A percentile compares a stretch with the other conserved stretches of the same genome.
phyloP scores from a whole-genome alignment of 1,284 basidiomycete genomes.

The Fomitopsis schrenkii region DNA sequence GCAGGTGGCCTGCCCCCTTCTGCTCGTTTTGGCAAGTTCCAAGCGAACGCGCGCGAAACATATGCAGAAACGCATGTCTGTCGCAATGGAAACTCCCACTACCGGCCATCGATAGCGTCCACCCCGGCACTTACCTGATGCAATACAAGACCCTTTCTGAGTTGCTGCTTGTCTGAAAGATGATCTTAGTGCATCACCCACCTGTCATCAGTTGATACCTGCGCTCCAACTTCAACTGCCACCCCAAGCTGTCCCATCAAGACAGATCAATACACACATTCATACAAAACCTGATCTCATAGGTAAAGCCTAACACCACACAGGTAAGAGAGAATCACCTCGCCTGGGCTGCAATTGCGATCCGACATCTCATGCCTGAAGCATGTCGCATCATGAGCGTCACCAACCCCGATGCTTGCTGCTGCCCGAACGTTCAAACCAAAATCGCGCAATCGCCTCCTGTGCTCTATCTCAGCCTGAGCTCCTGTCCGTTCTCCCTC shows the following conservation, averaged over 20 bases:
- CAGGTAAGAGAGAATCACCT: not conserved
- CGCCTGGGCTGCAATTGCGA: not conserved
- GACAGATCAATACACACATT: not conserved
- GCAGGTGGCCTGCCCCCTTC: not conserved
- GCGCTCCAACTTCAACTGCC: not conserved
- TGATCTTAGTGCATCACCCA: not conserved
- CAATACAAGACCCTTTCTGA: not conserved
- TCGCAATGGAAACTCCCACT: not conserved
- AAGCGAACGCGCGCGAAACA: not conserved
- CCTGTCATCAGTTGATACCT: not conserved
- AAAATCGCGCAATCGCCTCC: slow-evolving; percentile 1
- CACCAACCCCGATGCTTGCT: not conserved
- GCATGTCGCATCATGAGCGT: not conserved
- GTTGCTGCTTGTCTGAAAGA: not conserved
- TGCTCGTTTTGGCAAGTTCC: not conserved
- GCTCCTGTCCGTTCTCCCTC: not conserved
- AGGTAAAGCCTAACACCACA: not conserved
- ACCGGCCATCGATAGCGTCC: not conserved
- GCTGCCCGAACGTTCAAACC: not conserved
- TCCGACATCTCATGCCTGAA: not conserved
- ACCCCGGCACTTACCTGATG: not conserved
- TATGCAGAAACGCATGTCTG: not conserved
- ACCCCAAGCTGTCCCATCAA: not conserved
- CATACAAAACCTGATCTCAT: not conserved
- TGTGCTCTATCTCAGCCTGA: not conserved